Evolutionary conservation across 441 rosid genomes (phyloP), one percentile per base, ranked within the genome.

Genomic region (Erysimum cheiri): DNA sequence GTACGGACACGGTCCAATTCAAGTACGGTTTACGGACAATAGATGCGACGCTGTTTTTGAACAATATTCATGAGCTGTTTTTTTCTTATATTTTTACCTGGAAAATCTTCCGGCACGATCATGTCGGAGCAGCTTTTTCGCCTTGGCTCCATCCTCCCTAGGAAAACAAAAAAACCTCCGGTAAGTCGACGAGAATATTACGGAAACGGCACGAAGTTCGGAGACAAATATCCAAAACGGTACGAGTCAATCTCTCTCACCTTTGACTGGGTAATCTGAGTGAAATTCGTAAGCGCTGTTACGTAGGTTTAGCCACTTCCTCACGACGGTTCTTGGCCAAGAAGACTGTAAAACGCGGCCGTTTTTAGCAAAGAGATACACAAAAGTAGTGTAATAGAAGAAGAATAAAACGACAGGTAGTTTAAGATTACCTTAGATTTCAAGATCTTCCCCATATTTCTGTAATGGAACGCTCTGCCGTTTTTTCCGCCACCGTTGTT

Each of bases 251-350:
- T 49, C 15, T 15, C 15, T 15, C 71, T 71, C 26, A 90, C 96
- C 89, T 81, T 61, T 76, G n/a, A 78, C 54, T 31, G 82, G 35
- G 62, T 81, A 90, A 77, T 92, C 98, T 1, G 96, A 87, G 56
- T 85, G 83, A 67, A 85, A 92, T 72, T 90, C 93, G 31, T 81
- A 88, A 22, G 81, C 82, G 67, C 85, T 77, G 36, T 86, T 82
- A 41, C 80, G 84, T 76, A 90, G 76, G 72, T 92, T 90, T 14
- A 92, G 83, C 98, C 98, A 92, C 80, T 90, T 92, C 48, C 81
- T 81, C 14, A 71, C 98, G 46, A 90, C 85, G 55, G 72, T 64
- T 78, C 78, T 88, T 3, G 95, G 93, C 98, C 98, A 90, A 31
- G 91, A 86, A 29, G 87, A 33, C 98, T 90, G 78, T 39, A 78